These are phyloP conservation scores for Cymbidium sinense DNA, from an alignment of 106 monocot species.

Conservation along the genomic window DNA sequence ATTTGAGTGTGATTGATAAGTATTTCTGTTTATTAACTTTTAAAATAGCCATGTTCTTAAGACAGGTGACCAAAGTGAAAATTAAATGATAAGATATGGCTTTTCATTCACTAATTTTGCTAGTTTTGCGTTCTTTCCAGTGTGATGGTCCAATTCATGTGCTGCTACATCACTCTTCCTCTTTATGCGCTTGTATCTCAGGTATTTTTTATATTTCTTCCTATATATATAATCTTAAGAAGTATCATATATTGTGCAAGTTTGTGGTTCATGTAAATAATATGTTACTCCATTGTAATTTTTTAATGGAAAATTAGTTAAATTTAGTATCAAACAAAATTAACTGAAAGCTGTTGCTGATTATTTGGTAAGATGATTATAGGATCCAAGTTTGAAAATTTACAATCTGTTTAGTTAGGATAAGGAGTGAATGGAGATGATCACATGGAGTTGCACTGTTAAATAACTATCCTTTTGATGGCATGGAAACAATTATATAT, in stretches of 20 bases:
- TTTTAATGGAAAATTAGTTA: neutral
- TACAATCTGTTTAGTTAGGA: no score
- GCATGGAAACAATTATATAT: no score
- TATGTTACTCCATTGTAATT: neutral
- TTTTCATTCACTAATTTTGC: neutral
- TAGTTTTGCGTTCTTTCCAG: constrained; percentile 11
- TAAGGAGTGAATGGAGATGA: no score
- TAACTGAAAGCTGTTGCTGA: neutral
- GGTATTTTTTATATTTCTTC: constrained; percentile 5
- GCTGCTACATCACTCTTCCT: constrained; percentile 79
- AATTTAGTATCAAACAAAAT: neutral
- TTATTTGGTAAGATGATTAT: neutral
- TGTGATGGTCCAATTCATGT: constrained; percentile 47
- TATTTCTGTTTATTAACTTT: no score
- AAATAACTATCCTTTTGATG: no score
- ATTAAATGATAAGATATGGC: neutral
- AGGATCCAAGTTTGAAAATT: no score
- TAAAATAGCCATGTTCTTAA: no score
- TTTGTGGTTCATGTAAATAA: neutral
- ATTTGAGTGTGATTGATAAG: no score
- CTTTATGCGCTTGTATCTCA: constrained; percentile 62
- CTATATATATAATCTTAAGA: no score
- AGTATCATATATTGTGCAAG: no score
- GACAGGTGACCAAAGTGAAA: neutral
- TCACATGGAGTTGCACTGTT: no score